Evolutionary conservation across 768 basidiomycete species (phyloP), one percentile per base, ranked within the genome.

Genomic region (Boletus bicolor): DNA sequence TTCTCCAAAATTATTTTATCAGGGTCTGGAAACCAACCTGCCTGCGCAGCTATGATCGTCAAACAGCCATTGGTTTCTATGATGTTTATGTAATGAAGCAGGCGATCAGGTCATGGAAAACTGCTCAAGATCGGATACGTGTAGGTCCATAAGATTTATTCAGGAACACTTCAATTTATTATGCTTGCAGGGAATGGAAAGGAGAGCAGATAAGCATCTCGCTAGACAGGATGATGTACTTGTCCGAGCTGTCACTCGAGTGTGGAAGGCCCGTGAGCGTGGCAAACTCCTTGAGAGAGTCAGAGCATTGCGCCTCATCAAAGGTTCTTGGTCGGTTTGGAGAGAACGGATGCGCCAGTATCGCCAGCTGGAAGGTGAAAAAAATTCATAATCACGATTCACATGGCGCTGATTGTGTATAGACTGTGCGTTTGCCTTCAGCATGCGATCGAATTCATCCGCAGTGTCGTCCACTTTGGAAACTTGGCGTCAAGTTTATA

Each of bases 201-300:
- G 64, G 52, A 81, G 81, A 30, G 87, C 82, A 11, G 69, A 74
- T 54, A 87, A 82, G 54, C 79, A 85, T 63, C 53, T 82, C 12
- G 73, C 74, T 44, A 76, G 83, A 43, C 84, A 82, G 63, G 82
- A 89, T 53, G 75, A 75, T 51, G 73, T 84, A 14, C 75, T 87
- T 21, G 55, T 88, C 32, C 78, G 79, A 44, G 86, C 83, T 30
- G 73, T 86, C 44, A 70, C 77, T 62, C 76, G 83, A 45, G 79
- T 88, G 4, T 87, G 87, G 87, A 85, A 80, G 61, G 84, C 87
- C 21, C 80, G 79, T 38, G 86, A 86, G 62, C 80, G 84, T 9
- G 85, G 84, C 32, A 74, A 70, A 48, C 74, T 84, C 30, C 74
- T 89, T 11, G 81, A 81, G 54, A 77, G 79, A 44, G 80, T 84